These are phyloP conservation scores for Diaporthe citri DNA, from an alignment of 2,329 filamentous ascomycete species.

Conservation along the genomic window DNA sequence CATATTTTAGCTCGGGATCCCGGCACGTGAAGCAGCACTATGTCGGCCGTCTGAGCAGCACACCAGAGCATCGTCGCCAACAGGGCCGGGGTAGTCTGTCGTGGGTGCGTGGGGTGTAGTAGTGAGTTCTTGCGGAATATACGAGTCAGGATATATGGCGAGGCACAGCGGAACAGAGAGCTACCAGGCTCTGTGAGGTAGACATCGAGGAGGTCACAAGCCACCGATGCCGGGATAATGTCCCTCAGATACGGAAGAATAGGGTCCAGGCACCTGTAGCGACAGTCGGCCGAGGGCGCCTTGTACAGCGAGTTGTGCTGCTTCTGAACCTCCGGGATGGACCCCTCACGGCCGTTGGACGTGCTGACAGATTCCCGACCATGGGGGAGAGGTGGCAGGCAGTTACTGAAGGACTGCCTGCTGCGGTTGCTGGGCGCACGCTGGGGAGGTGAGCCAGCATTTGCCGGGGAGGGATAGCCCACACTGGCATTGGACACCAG, in stretches of 20 bases:
- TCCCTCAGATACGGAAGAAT: slow-evolving; percentile 54
- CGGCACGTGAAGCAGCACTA: slow-evolving; percentile 55
- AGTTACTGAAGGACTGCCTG: slow-evolving; percentile 32
- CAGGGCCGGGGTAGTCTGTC: slow-evolving; percentile 58
- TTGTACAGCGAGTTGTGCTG: slow-evolving; percentile 44
- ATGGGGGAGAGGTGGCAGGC: not conserved
- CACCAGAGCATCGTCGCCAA: slow-evolving; percentile 62
- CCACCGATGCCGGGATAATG: slow-evolving; percentile 55
- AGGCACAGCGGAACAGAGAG: slow-evolving; percentile 58
- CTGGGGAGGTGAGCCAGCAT: slow-evolving; percentile 31
- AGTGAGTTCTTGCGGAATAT: slow-evolving; percentile 60
- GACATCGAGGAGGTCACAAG: slow-evolving; percentile 61
- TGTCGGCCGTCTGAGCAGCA: slow-evolving; percentile 61
- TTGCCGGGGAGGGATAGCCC: slow-evolving; percentile 47
- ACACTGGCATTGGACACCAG: slow-evolving; percentile 47
- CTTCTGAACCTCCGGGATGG: slow-evolving; percentile 39
- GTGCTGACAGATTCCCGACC: slow-evolving; percentile 43
- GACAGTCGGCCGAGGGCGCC: slow-evolving; percentile 48
- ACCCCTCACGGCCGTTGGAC: slow-evolving; percentile 40
- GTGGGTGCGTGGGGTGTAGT: slow-evolving; percentile 54
- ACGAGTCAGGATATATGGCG: slow-evolving; percentile 61
- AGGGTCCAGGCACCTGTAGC: slow-evolving; percentile 56
- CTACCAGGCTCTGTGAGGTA: slow-evolving; percentile 60
- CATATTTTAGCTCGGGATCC: slow-evolving; percentile 55
- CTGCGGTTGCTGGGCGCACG: not conserved